A percentile compares a stretch with the other conserved stretches of the same genome.
Evolutionary conservation across 139 green algal genomes (phyloP).

Genomic region (Chlorella vulgaris): DNA sequence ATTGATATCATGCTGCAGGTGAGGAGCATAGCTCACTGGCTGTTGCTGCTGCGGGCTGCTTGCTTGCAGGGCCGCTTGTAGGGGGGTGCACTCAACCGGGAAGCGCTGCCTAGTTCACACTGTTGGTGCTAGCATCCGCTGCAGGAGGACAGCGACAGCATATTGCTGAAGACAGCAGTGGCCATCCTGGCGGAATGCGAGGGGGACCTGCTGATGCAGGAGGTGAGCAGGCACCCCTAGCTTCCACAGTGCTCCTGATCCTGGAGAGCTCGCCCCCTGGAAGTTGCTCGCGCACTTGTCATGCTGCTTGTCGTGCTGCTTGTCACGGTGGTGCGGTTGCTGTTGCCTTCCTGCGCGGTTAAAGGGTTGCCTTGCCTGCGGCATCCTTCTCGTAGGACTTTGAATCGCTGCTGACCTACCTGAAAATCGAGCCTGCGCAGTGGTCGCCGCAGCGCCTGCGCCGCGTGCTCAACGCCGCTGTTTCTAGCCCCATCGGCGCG

Average conservation of each 20-base stretch:
- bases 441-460: conserved; percentile 47
- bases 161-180: conserved; percentile 66
- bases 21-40: no score
- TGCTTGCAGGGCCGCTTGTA: no score
- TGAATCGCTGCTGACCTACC: conserved; percentile 84
- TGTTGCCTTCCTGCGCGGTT: no score
- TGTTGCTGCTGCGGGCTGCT: no score
- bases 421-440: conserved; percentile 72
- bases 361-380: background rate
- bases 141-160: conserved; percentile 52
- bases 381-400: conserved; percentile 65
- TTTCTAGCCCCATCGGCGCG: conserved; percentile 32
- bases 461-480: conserved; percentile 48
- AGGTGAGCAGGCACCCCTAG: background rate
- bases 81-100: no score
- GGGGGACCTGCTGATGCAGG: conserved; percentile 62
- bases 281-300: background rate
- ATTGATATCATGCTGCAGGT: conserved; percentile 87
- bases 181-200: conserved; percentile 75
- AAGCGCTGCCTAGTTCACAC: no score
- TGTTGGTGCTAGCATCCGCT: background rate
- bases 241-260: background rate
- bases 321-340: no score
- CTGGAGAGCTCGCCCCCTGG: no score
- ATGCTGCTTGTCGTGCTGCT: background rate